Percentiles rank a stretch among this genome's conserved stretches.
Conservation (phyloP, 2,329 filamentous ascomycete genomes). For the Aspergillus sp. region DNA sequence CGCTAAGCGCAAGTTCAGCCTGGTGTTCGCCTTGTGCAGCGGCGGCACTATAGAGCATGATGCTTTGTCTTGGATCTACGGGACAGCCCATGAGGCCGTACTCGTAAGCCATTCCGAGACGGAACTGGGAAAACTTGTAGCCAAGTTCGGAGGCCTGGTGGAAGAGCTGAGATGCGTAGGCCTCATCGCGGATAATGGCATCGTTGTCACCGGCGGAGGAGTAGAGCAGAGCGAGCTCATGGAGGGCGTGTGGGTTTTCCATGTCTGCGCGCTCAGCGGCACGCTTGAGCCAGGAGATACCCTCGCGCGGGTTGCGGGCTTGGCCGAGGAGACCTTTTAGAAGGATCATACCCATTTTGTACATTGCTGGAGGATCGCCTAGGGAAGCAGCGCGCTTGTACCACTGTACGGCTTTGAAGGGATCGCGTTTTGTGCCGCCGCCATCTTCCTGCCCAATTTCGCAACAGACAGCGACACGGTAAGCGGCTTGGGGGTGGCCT, state of each 20-base stretch:
- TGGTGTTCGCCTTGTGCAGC: slow-evolving; percentile 94
- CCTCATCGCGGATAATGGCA: slow-evolving; percentile 75
- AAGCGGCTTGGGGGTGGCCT: slow-evolving; percentile 82
- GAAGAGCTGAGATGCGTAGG: slow-evolving; percentile 79
- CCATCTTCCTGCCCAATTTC: slow-evolving; percentile 94
- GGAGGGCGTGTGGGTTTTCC: slow-evolving; percentile 92
- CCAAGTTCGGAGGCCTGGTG: slow-evolving; percentile 81
- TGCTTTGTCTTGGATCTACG: slow-evolving; percentile 79
- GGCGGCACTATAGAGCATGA: slow-evolving; percentile 90
- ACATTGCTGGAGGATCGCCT: slow-evolving; percentile 92
- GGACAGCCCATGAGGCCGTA: slow-evolving; percentile 81
- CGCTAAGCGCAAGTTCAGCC: slow-evolving; percentile 77
- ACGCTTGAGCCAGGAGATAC: slow-evolving; percentile 87
- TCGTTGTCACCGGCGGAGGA: slow-evolving; percentile 61
- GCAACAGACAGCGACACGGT: slow-evolving; percentile 93
- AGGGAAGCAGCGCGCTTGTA: slow-evolving; percentile 90
- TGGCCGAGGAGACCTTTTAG: slow-evolving; percentile 94
- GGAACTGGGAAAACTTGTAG: slow-evolving; percentile 93
- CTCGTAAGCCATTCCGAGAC: slow-evolving; percentile 83
- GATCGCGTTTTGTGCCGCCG: slow-evolving; percentile 87
- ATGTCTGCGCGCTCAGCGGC: slow-evolving; percentile 83
- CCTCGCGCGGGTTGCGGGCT: slow-evolving; percentile 76
- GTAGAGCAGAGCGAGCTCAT: slow-evolving; percentile 73
- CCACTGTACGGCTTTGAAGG: slow-evolving; percentile 95
- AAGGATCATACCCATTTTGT: slow-evolving; percentile 95